Percentiles rank a stretch among this genome's conserved stretches.
phyloP scores from a whole-genome alignment of 441 rosid species.

The Arabidopsis hybrid region DNA sequence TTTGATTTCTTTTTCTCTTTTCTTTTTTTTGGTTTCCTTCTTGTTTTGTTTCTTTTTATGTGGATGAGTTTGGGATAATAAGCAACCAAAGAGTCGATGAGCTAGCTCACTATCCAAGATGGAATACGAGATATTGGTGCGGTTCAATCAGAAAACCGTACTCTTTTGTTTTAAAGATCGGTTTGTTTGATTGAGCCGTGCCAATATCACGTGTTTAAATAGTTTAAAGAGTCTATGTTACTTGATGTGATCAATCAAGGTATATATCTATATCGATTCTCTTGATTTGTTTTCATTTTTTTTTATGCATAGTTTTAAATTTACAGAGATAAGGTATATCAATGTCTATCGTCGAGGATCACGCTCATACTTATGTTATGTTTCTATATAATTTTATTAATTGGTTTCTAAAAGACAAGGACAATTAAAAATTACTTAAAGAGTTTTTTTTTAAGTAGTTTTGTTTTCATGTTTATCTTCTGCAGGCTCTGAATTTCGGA shows the following conservation, averaged over 20 bases:
- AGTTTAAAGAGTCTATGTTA: not conserved
- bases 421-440: not conserved
- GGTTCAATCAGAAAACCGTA: slow-evolving; percentile 69
- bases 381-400: not conserved
- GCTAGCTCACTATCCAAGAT: no score
- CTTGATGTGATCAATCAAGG: not conserved
- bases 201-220: slow-evolving; percentile 82
- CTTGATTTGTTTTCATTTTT: not conserved
- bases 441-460: not conserved
- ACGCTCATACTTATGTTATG: not conserved
- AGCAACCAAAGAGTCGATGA: not conserved
- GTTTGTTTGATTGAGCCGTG: slow-evolving; percentile 95
- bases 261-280: not conserved
- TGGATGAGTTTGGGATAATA: not conserved
- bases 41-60: not conserved
- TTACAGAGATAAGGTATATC: slow-evolving; percentile 17
- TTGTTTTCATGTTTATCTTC: slow-evolving; percentile 20
- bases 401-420: not conserved
- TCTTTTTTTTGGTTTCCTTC: no score
- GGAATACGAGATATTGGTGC: slow-evolving; percentile 79
- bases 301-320: slow-evolving; percentile 3
- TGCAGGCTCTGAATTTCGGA: not conserved
- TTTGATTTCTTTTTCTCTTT: slow-evolving; percentile 12
- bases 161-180: slow-evolving; percentile 35
- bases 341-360: slow-evolving; percentile 12